Conservation (phyloP, 768 basidiomycete species). For the Leccinum boreale region DNA sequence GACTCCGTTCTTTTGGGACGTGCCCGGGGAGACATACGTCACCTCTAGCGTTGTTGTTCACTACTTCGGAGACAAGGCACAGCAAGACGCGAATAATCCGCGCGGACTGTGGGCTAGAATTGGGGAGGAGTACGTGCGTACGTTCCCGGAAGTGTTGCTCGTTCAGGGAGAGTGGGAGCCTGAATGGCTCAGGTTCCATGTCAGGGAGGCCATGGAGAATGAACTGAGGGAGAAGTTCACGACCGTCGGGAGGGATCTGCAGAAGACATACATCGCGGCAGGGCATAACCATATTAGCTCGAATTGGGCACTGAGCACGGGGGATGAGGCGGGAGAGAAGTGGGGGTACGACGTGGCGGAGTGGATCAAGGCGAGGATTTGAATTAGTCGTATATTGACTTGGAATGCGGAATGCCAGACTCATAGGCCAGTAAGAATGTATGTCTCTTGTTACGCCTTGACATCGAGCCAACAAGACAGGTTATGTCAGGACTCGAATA, state of each 20-base stretch:
- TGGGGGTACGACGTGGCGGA: slow-evolving; percentile 51
- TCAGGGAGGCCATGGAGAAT: slow-evolving; percentile 36
- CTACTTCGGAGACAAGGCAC: slow-evolving; percentile 40
- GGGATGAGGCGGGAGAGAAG: slow-evolving; percentile 56
- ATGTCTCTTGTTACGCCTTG: background rate
- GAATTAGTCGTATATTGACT: background rate
- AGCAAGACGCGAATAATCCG: slow-evolving; percentile 40
- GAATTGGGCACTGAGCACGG: slow-evolving; percentile 46
- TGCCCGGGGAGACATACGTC: slow-evolving; percentile 25
- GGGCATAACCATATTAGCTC: slow-evolving; percentile 67
- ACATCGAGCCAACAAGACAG: background rate
- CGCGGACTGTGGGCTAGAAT: slow-evolving; percentile 39
- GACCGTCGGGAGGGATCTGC: slow-evolving; percentile 14
- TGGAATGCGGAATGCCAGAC: slow-evolving; percentile 6
- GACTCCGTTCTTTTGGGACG: slow-evolving; percentile 41
- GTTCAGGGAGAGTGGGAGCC: slow-evolving; percentile 56
- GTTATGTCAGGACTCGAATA: too few relatives aligned
- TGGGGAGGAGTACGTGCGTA: slow-evolving; percentile 31
- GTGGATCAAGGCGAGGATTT: slow-evolving; percentile 30
- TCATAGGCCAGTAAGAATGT: background rate
- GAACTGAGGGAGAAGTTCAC: slow-evolving; percentile 37
- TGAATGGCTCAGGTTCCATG: slow-evolving; percentile 36
- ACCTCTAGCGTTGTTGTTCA: slow-evolving; percentile 21
- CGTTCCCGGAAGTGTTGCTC: slow-evolving; percentile 46
- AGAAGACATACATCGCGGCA: slow-evolving; percentile 35